Evolutionary conservation across 2,329 filamentous ascomycete species (phyloP), one percentile per base, ranked within the genome.

Genomic region (Penicillium sp.): DNA sequence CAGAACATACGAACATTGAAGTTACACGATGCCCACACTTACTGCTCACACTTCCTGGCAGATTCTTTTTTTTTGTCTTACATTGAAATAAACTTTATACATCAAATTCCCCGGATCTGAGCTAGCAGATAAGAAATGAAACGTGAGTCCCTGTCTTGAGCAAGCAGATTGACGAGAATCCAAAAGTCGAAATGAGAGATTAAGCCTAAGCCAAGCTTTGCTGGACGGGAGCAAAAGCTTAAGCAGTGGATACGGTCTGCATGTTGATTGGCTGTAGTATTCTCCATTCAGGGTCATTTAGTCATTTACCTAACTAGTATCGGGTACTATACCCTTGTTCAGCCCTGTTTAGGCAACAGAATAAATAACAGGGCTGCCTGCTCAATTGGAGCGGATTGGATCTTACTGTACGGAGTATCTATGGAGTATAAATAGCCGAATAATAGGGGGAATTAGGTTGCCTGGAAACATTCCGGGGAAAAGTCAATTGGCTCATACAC

Each of bases 181-280:
- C 4, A 7, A 33, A 38, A 12, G 3, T 13, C 4, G 10, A 49
- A 38, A 38, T 19, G 12, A 17, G 36, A 49, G 7, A 36, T 36
- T 36, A 36, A 49, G 31, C 23, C 6, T 6, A 15, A 31, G 35
- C 49, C 49, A 51, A 51, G 49, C 49, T 51, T 51, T 51, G 36
- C 7, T 3, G 49, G 10, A 15, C 49, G 19, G 4, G 5, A 8
- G 8, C n/a, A n/a, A 33, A 51, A 23, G 49, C 49, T 51, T 51
- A 42, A 31, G 15, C 13, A 21, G 49, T 51, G 49, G 36, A 13
- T 10, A 42, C 36, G 15, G 8, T 6, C 6, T 1, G 4, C 10
- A 4, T 27, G 1, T 23, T 45, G 27, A 45, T 31, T 45, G 43
- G 43, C 43, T 19, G 1, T 10, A 12, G 29, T 31, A 12, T 31